Evolutionary conservation across 345 rosid genomes (phyloP), one percentile per base, ranked within the genome.

Genomic region (Psidium guajava): DNA sequence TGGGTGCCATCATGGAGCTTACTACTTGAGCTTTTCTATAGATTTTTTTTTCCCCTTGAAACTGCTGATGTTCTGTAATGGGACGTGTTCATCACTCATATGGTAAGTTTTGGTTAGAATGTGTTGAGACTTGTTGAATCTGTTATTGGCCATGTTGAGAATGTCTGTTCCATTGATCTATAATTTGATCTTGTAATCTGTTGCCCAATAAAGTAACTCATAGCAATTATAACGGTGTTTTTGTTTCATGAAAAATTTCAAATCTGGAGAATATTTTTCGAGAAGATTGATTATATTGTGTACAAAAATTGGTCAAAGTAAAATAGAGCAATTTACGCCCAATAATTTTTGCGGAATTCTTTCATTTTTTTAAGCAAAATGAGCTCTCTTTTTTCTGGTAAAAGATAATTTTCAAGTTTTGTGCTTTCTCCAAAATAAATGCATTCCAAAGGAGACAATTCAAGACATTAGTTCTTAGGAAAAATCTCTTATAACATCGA

Each of bases 1-100:
- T 96, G 82, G 91, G 97, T 85, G 98, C 99, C 12, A 96, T 96
- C 83, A 96, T 94, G 98, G 98, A 94, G 90, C 98, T 96, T 69
- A 94, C 98, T 56, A 92, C 93, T 64, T 95, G 91, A 83, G 57
- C 15, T 69, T 47, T 84, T 27, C 55, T 15, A 20, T 61, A 61
- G 51, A 4, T n/a, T 61, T 8, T 1, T 61, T 61, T 28, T 5
- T 5, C 44, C 8, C 10, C 74, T 32, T 36, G 77, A 69, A 69
- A 32, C 3, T 13, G 24, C 47, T 32, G 47, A 69, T 69, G 77
- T 20, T 69, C 24, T 69, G 25, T 32, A 18, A 69, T 69, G 77
- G 77, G 77, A 69, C 24, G 5, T 36, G 15, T 32, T 36, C 25
- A 69, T 32, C 36, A 32, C 77, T 69, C 36, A 69, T 4, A 69